Conservation (phyloP, 129 eudicot species). For the Artemisia annua region DNA sequence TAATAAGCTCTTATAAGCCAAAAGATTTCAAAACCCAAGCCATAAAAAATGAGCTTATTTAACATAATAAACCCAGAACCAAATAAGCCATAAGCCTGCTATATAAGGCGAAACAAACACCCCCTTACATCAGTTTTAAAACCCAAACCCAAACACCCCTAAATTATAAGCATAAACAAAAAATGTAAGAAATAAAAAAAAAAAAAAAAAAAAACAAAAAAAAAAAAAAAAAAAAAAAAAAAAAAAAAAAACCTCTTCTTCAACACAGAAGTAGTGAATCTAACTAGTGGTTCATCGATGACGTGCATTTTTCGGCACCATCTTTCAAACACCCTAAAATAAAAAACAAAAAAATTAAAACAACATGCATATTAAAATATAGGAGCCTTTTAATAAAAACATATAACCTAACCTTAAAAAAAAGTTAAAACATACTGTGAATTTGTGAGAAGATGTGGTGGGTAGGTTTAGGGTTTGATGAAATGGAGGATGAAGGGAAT, state of each 20-base stretch:
- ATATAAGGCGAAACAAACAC: too few relatives aligned
- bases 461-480: background rate
- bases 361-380: background rate
- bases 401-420: background rate
- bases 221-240: background rate
- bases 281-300: constrained; percentile 46
- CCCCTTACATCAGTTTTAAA: too few relatives aligned
- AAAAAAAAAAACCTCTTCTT: constrained; percentile 58
- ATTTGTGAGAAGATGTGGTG: background rate
- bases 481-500: constrained; percentile 7
- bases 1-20: too few relatives aligned
- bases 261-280: constrained; percentile 93
- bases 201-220: too few relatives aligned
- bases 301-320: constrained; percentile 57
- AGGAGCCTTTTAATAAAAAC: background rate
- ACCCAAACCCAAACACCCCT: too few relatives aligned
- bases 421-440: constrained; percentile 15
- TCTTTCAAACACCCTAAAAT: constrained; percentile 33
- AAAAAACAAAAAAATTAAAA: background rate
- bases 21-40: too few relatives aligned
- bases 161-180: too few relatives aligned
- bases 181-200: too few relatives aligned
- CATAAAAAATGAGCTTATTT: too few relatives aligned
- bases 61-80: too few relatives aligned
- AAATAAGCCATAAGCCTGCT: too few relatives aligned